phyloP scores from a whole-genome alignment of 164 flowering plant genomes.

The Chimonanthus salicifolius region DNA sequence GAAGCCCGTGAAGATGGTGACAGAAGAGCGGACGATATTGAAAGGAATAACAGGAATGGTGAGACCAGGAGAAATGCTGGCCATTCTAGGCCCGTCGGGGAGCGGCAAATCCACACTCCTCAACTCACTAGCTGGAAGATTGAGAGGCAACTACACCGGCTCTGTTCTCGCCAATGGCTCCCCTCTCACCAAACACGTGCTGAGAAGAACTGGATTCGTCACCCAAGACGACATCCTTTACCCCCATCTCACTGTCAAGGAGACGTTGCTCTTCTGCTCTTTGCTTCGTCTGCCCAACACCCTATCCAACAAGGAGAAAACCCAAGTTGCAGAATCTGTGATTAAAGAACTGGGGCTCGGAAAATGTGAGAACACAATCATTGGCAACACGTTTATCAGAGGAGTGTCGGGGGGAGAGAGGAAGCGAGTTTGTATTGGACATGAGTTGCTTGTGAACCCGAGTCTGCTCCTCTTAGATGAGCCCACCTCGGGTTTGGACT shows the following conservation, averaged over 20 bases:
- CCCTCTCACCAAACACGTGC: conserved; percentile 25
- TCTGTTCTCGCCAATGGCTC: conserved; percentile 48
- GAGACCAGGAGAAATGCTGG: conserved; percentile 74
- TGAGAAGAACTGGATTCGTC: conserved; percentile 65
- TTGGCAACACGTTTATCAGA: conserved; percentile 61
- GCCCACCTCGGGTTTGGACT: conserved; percentile 88
- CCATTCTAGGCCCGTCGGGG: conserved; percentile 89
- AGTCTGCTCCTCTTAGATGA: conserved; percentile 75
- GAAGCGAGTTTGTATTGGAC: conserved; percentile 76
- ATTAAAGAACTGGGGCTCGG: conserved; percentile 59
- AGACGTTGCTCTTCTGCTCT: conserved; percentile 69
- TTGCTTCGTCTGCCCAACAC: conserved; percentile 53
- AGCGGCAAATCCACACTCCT: conserved; percentile 91
- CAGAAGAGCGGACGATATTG: conserved; percentile 45
- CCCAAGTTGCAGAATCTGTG: conserved; percentile 50
- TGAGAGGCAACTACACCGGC: conserved; percentile 50
- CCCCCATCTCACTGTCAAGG: conserved; percentile 82
- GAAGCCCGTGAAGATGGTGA: neutral
- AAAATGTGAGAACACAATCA: conserved; percentile 63
- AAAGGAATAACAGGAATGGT: conserved; percentile 67
- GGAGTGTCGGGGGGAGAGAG: conserved; percentile 92
- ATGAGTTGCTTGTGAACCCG: conserved; percentile 83
- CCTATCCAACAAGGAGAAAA: conserved; percentile 34
- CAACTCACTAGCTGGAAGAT: conserved; percentile 65
- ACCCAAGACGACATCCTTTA: conserved; percentile 83